Evolutionary conservation across 169 alveolate species (phyloP).

Genomic region (Plasmodium billcollinsi): DNA sequence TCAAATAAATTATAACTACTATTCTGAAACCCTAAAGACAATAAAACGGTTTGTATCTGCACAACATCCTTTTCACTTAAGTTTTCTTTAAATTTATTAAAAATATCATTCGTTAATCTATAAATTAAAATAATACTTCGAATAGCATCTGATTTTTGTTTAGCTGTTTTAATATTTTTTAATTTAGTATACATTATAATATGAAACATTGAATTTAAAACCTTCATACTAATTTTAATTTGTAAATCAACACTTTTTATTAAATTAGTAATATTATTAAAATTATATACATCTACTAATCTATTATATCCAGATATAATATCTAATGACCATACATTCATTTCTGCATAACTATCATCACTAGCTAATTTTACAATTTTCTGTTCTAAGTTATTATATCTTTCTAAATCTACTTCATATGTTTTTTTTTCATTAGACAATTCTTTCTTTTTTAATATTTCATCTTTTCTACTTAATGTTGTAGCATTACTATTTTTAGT

Average conservation of each 20-base stretch:
- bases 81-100: conserved; percentile 55
- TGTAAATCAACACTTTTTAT: conserved; percentile 56
- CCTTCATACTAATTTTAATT: conserved; percentile 63
- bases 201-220: conserved; percentile 46
- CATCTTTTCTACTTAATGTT: conserved; percentile 64
- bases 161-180: conserved; percentile 56
- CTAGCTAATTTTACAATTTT: conserved; percentile 55
- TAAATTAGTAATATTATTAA: conserved; percentile 64
- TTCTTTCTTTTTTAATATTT: conserved; percentile 72
- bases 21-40: conserved; percentile 76
- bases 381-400: conserved; percentile 47
- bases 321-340: conserved; percentile 76
- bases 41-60: conserved; percentile 75
- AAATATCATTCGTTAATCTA: conserved; percentile 67
- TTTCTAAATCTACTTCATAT: conserved; percentile 73
- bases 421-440: conserved; percentile 49
- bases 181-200: conserved; percentile 70
- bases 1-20: conserved; percentile 83
- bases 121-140: conserved; percentile 53
- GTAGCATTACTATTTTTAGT: conserved; percentile 8
- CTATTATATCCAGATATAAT: conserved; percentile 75
- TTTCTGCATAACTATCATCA: conserved; percentile 56
- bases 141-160: conserved; percentile 72
- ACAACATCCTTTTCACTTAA: conserved; percentile 69
- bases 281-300: conserved; percentile 76